A percentile compares a stretch with the other conserved stretches of the same genome.
Evolutionary conservation across 1,139 yeast genomes (phyloP).

Genomic region (Diutina catenulata): DNA sequence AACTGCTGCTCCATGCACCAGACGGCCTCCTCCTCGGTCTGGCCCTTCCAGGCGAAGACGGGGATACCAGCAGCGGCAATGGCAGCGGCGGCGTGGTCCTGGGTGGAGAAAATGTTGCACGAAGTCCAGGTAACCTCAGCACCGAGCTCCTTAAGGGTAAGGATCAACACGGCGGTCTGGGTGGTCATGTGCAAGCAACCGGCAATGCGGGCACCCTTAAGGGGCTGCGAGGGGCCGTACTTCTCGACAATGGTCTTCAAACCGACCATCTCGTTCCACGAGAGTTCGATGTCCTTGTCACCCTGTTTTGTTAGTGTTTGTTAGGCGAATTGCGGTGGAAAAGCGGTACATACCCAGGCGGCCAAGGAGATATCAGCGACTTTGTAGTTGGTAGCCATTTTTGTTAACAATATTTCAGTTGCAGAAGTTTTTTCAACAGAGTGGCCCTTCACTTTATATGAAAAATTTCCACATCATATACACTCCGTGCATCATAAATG

Average conservation of each 20-base stretch:
- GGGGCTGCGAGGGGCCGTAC: constrained; percentile 89
- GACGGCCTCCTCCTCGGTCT: constrained; percentile 97
- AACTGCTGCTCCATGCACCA: constrained; percentile 99
- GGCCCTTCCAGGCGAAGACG: constrained; percentile 99
- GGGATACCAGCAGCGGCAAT: constrained; percentile 99
- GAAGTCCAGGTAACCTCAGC: constrained; percentile 99
- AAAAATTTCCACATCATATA: too few species aligned
- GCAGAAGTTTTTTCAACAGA: too few species aligned
- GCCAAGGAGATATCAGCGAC: constrained; percentile 98
- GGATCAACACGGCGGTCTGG: constrained; percentile 98
- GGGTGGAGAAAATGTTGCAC: constrained; percentile 99
- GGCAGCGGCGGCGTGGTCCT: constrained; percentile 99
- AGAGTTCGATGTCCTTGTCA: constrained; percentile 97
- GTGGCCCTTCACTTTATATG: too few species aligned
- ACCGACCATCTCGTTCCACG: constrained; percentile 99
- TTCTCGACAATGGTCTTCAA: constrained; percentile 93
- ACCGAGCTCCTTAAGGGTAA: constrained; percentile 94
- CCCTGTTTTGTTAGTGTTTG: too few species aligned
- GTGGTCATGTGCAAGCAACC: constrained; percentile 99
- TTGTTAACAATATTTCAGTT: too few species aligned
- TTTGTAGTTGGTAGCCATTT: too few species aligned
- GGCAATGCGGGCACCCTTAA: constrained; percentile 97
- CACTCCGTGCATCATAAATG: too few species aligned
- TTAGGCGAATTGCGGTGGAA: too few species aligned
- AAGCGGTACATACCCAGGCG: too few species aligned